Evolutionary conservation across 2,329 filamentous ascomycete species (phyloP).

Genomic region (Zalaria obscura): DNA sequence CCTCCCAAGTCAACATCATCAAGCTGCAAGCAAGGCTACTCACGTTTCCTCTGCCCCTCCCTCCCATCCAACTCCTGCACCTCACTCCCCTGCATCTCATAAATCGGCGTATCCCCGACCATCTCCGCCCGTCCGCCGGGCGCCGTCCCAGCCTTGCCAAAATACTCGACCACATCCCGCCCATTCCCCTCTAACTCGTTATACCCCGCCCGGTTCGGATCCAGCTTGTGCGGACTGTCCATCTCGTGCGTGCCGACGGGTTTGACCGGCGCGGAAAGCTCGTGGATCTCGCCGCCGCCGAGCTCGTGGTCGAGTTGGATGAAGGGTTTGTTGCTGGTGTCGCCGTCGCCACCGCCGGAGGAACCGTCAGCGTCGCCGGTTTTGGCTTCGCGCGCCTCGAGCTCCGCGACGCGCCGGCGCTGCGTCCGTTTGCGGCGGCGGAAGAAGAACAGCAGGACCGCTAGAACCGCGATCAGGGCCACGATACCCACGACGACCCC

Average conservation of each 20-base stretch:
- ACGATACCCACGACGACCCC: conserved; percentile 19
- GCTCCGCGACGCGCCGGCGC: conserved; percentile 13
- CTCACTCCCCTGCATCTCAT: conserved; percentile 15
- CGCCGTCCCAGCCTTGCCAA: conserved; percentile 4
- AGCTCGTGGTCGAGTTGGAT: conserved; percentile 20
- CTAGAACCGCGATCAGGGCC: conserved; percentile 14
- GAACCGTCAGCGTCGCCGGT: conserved; percentile 6
- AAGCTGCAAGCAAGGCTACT: too few relatives aligned
- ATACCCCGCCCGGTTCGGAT: conserved; percentile 18
- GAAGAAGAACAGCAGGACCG: conserved; percentile 12
- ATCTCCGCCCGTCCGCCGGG: conserved; percentile 4
- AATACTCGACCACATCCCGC: conserved; percentile 5
- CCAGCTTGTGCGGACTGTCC: conserved; percentile 15
- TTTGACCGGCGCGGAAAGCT: conserved; percentile 15
- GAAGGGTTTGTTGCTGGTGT: conserved; percentile 10
- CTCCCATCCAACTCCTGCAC: conserved; percentile 11
- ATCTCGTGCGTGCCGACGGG: conserved; percentile 13
- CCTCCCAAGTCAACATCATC: too few relatives aligned
- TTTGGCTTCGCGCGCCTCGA: conserved; percentile 17
- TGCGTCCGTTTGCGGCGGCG: conserved; percentile 12
- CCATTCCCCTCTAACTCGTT: conserved; percentile 16
- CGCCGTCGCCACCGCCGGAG: conserved; percentile 4
- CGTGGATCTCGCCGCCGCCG: conserved; percentile 17
- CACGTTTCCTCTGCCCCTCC: background rate
- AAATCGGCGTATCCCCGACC: conserved; percentile 10